Conservation (phyloP, 805 yeast genomes). For the Candida methanosorbosa region DNA sequence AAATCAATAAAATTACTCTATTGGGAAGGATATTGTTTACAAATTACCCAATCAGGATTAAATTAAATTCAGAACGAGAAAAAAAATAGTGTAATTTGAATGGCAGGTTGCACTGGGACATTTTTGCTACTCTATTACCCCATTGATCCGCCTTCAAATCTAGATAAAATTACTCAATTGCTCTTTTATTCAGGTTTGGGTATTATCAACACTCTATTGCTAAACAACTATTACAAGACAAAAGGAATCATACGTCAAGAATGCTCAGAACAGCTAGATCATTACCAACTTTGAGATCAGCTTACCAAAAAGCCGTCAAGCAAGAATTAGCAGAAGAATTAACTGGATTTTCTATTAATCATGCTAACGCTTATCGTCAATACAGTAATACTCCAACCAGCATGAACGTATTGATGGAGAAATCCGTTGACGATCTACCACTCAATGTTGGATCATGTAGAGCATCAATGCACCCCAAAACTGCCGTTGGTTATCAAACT, state of each 20-base stretch:
- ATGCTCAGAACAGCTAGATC: slow-evolving; percentile 27
- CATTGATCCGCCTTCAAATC: too few relatives aligned
- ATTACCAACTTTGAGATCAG: slow-evolving; percentile 22
- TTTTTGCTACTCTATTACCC: too few relatives aligned
- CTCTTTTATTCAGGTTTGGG: background rate
- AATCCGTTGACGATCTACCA: background rate
- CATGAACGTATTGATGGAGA: background rate
- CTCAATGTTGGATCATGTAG: background rate
- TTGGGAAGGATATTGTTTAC: background rate
- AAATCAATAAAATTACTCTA: too few relatives aligned
- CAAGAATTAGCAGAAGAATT: slow-evolving; percentile 5
- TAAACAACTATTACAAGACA: too few relatives aligned
- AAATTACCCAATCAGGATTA: background rate
- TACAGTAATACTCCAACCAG: slow-evolving; percentile 3
- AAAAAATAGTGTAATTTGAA: too few relatives aligned
- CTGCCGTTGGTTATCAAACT: background rate
- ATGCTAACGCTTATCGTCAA: slow-evolving; percentile 3
- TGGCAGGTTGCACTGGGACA: too few relatives aligned
- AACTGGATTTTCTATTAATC: background rate
- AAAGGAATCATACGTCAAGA: background rate
- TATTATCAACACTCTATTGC: too few relatives aligned
- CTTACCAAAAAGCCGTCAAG: slow-evolving; percentile 16
- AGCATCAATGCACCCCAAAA: too few relatives aligned
- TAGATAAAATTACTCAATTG: background rate
- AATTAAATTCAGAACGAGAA: too few relatives aligned